phyloP scores from a whole-genome alignment of 257 asterid species.

The Euphrasia confusa region DNA sequence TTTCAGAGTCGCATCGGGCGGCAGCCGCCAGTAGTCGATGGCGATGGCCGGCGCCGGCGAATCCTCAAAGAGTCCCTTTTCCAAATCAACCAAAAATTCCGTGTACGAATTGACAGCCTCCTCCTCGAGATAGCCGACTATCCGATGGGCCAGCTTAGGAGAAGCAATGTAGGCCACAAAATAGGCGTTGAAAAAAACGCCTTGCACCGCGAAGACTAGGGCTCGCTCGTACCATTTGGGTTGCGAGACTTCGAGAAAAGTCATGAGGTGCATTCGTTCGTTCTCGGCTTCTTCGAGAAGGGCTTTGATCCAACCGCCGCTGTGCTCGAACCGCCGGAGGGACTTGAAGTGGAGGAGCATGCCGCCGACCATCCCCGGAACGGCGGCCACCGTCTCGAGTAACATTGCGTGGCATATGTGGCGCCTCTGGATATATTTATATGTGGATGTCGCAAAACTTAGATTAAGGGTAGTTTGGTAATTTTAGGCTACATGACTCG shows the following conservation, averaged over 20 bases:
- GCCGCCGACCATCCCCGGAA: slow-evolving; percentile 76
- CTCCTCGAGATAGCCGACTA: slow-evolving; percentile 59
- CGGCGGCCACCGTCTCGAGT: slow-evolving; percentile 75
- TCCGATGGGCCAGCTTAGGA: slow-evolving; percentile 55
- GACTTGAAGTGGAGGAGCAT: slow-evolving; percentile 65
- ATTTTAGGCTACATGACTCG: too few species aligned
- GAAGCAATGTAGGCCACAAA: slow-evolving; percentile 46
- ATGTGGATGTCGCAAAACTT: too few species aligned
- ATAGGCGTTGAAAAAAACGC: slow-evolving; percentile 55
- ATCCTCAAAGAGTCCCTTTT: slow-evolving; percentile 46
- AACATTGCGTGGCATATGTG: slow-evolving; percentile 74
- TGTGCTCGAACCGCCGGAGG: slow-evolving; percentile 58
- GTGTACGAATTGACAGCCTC: slow-evolving; percentile 72
- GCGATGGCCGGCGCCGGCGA: slow-evolving; percentile 69
- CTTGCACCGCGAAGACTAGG: slow-evolving; percentile 53
- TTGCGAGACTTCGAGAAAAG: slow-evolving; percentile 51
- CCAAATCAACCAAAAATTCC: slow-evolving; percentile 49
- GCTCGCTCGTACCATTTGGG: slow-evolving; percentile 59
- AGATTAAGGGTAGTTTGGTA: too few species aligned
- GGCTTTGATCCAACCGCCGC: slow-evolving; percentile 80
- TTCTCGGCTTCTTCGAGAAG: slow-evolving; percentile 66
- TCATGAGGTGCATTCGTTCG: slow-evolving; percentile 74
- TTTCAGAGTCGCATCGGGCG: slow-evolving; percentile 40
- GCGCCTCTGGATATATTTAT: slow-evolving; percentile 38
- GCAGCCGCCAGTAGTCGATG: slow-evolving; percentile 58